A percentile compares a stretch with the other conserved stretches of the same genome.
phyloP scores from a whole-genome alignment of 768 basidiomycete genomes.

The Polyporus arcularius region DNA sequence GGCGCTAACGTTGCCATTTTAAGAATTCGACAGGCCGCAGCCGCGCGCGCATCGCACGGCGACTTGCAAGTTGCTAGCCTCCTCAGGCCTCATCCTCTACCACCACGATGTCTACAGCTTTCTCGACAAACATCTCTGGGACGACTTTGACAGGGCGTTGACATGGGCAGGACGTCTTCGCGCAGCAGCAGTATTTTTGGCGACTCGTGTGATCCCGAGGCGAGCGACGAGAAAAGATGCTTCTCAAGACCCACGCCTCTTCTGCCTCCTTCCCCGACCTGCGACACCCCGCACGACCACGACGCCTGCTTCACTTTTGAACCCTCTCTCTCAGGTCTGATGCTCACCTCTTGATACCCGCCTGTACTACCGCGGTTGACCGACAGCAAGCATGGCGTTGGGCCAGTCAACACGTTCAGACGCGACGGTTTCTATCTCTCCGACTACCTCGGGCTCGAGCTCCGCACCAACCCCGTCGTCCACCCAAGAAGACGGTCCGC shows the following conservation, averaged over 20 bases:
- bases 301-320: not conserved
- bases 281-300: constrained; percentile 1
- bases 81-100: no score
- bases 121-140: no score
- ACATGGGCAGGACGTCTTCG: not conserved
- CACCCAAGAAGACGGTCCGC: not conserved
- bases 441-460: no score
- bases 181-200: not conserved
- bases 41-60: no score
- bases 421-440: no score
- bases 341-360: constrained; percentile 8
- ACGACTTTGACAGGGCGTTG: not conserved
- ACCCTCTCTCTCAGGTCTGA: constrained; percentile 4
- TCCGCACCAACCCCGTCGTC: not conserved
- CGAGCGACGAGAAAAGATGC: not conserved
- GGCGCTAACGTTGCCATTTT: no score
- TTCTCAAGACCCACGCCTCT: constrained; percentile 17
- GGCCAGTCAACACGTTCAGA: no score
- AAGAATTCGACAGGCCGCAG: no score
- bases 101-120: no score
- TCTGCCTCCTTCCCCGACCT: not conserved
- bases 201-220: not conserved
- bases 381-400: no score
- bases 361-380: not conserved
- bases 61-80: no score